Conservation (phyloP, 331 rosid species). For the Pyrus hybrid region DNA sequence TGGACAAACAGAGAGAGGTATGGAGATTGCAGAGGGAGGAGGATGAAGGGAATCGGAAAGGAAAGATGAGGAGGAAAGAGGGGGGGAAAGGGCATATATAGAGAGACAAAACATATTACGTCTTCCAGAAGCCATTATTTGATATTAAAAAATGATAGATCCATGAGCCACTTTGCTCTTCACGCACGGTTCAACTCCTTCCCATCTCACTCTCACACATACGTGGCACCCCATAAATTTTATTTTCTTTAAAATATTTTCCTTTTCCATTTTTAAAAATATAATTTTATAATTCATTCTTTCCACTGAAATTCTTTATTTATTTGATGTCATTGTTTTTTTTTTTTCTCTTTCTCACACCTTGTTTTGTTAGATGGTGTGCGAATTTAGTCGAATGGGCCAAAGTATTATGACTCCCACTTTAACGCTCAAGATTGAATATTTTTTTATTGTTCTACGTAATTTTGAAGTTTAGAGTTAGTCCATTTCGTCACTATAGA, state of each 20-base stretch:
- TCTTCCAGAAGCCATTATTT: neutral
- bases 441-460: too few relatives aligned
- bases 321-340: too few relatives aligned
- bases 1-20: neutral
- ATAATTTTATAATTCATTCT: neutral
- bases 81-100: neutral
- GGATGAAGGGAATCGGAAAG: neutral
- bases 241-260: neutral
- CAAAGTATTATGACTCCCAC: too few relatives aligned
- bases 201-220: neutral
- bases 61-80: neutral
- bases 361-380: too few relatives aligned
- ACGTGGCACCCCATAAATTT: neutral
- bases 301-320: too few relatives aligned
- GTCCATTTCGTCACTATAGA: accelerated
- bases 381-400: too few relatives aligned
- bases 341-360: too few relatives aligned
- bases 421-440: too few relatives aligned
- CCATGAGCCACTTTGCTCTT: neutral
- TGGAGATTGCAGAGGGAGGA: neutral
- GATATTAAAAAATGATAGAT: neutral
- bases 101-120: neutral
- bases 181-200: neutral
- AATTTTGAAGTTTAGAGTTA: too few relatives aligned
- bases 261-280: neutral